These are phyloP conservation scores for Ustilago tritici DNA, from an alignment of 1,284 basidiomycete genomes.

Conservation along the genomic window DNA sequence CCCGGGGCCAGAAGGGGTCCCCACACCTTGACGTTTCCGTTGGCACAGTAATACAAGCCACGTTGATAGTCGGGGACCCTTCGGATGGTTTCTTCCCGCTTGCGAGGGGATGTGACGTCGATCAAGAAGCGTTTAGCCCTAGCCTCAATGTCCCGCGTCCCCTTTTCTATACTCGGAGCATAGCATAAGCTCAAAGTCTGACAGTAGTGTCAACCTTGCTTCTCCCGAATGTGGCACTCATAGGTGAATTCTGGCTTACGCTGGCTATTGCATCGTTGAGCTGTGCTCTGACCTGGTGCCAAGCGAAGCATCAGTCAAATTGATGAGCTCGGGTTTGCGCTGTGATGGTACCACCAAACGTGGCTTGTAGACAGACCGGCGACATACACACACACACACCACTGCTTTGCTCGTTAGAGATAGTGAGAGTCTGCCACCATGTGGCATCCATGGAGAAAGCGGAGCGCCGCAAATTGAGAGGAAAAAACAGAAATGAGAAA, in stretches of 20 bases:
- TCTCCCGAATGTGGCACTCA: neutral
- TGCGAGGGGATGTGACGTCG: neutral
- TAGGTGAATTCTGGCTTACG: neutral
- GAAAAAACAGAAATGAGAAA: neutral
- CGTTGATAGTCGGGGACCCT: neutral
- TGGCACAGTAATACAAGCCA: neutral
- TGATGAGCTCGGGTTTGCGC: neutral
- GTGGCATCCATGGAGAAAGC: neutral
- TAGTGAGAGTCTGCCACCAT: neutral
- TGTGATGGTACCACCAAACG: neutral
- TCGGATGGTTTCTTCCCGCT: neutral
- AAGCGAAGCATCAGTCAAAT: neutral
- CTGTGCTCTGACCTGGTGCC: neutral
- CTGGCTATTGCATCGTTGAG: neutral
- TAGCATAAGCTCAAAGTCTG: neutral
- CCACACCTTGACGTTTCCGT: neutral
- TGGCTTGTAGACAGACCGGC: slow-evolving; percentile 1
- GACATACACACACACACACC: neutral
- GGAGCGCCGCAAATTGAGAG: slow-evolving; percentile 5
- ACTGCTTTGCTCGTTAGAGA: neutral
- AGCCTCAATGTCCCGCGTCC: no score
- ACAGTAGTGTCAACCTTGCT: neutral
- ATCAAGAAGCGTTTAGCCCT: no score
- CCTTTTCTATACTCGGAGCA: neutral
- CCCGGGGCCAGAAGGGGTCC: neutral